Evolutionary conservation across 345 rosid species (phyloP), one percentile per base, ranked within the genome.

Genomic region (Acer campestre): DNA sequence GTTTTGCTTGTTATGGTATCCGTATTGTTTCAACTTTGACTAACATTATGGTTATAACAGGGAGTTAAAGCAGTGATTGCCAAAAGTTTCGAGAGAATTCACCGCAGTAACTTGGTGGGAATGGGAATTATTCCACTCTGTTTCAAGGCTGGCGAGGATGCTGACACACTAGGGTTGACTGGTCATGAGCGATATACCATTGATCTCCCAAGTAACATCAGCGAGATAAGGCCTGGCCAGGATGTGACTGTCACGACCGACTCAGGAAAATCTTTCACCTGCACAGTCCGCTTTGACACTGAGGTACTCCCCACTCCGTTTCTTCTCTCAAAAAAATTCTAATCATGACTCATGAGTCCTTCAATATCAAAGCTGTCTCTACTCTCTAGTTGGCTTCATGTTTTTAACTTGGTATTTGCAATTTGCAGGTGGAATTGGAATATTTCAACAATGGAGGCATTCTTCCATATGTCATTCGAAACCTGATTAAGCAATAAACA

Each of bases 51-150:
- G 7, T 79, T 68, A 18, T 73, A 13, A 75, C 94, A 92, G 98
- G 99, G 98, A 35, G 98, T 96, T 42, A 92, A 97, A 82, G 99
- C 98, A 3, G 99, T 94, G 77, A 97, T 97, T 74, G 89, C 98
- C 70, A 94, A 94, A 84, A 97, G 99, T 88, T 94, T 93, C 22
- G 99, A 97, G 85, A 93, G 99, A 82, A 97, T 97, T 84, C 99
- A 97, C 68, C 87, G 98, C 62, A 97, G 99, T 80, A 97, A 97
- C 81, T 85, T 94, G 88, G 98, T 94, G 22, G 99, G 99, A 77
- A 97, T 97, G 99, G 99, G 99, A 51, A 88, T 97, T 55, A 84
- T 97, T 76, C 99, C 98, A 0, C 91, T 97, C 64, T 97, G 98
- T 81, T 97, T 93, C 82, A 93, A 91, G 87, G 74, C 92, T 10